These are phyloP conservation scores for Xylariaceae sp. DNA, from an alignment of 2,329 filamentous ascomycete species.

Conservation along the genomic window DNA sequence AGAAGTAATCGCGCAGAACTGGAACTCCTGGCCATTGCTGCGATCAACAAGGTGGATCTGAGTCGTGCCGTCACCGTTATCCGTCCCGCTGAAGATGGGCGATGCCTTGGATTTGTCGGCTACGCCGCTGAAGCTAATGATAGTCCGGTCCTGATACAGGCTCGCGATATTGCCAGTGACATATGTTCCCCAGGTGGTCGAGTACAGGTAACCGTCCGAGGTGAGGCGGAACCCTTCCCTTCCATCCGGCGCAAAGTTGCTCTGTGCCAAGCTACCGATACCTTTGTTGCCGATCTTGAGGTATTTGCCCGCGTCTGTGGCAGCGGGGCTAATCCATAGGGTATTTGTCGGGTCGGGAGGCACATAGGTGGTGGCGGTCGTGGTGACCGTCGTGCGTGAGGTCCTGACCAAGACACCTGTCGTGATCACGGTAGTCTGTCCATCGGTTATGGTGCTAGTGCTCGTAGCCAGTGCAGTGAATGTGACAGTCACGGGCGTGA, in stretches of 20 bases:
- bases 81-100: not conserved
- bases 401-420: not conserved
- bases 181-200: not conserved
- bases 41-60: not conserved
- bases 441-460: not conserved
- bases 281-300: not conserved
- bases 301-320: not conserved
- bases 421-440: not conserved
- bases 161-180: not conserved
- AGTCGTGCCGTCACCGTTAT: not conserved
- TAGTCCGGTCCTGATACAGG: not conserved
- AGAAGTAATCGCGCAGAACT: too few species aligned
- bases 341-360: not conserved
- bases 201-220: not conserved
- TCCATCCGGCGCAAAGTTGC: not conserved
- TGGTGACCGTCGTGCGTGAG: not conserved
- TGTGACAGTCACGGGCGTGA: not conserved
- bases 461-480: not conserved
- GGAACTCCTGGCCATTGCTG: not conserved
- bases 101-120: not conserved
- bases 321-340: not conserved
- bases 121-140: not conserved
- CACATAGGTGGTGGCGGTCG: not conserved
- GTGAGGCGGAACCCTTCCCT: constrained; percentile 1
- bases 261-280: not conserved